Conservation (phyloP, 2,329 filamentous ascomycete species). For the Huntiella savannae region DNA sequence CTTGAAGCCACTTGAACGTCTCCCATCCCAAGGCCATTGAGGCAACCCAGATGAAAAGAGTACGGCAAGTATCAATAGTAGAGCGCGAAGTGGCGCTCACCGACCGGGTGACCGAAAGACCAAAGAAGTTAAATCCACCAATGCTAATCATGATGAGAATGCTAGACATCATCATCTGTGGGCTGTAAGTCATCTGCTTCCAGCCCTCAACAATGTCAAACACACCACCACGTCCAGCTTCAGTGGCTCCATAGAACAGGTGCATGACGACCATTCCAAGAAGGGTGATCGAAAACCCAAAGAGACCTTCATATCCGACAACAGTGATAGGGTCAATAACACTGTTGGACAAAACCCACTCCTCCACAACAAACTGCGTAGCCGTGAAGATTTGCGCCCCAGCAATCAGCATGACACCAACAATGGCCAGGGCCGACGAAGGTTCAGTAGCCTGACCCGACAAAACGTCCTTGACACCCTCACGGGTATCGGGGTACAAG, state of each 20-base stretch:
- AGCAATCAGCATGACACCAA: constrained; percentile 80
- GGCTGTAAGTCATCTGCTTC: constrained; percentile 57
- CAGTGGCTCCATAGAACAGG: constrained; percentile 53
- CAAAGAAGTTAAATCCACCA: constrained; percentile 97
- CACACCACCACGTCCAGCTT: constrained; percentile 56
- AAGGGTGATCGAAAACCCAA: constrained; percentile 67
- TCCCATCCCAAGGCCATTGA: constrained; percentile 91
- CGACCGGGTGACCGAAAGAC: constrained; percentile 71
- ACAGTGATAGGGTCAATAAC: constrained; percentile 63
- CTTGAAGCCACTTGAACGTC: constrained; percentile 91
- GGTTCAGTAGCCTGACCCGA: constrained; percentile 22
- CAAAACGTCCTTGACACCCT: constrained; percentile 17
- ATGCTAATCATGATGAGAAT: constrained; percentile 94
- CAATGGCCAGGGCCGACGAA: constrained; percentile 37
- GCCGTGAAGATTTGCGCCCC: constrained; percentile 93
- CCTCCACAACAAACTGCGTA: constrained; percentile 87
- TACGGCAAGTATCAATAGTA: constrained; percentile 93
- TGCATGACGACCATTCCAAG: constrained; percentile 67
- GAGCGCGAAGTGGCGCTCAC: constrained; percentile 87
- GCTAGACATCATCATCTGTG: constrained; percentile 54
- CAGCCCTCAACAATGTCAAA: constrained; percentile 83
- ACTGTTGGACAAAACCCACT: constrained; percentile 60
- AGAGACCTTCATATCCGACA: constrained; percentile 90
- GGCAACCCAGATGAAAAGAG: constrained; percentile 94
- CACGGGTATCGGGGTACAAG: constrained; percentile 43